Base-by-base conservation (phyloP, 805 yeast genomes). In the Barnettozyma botsteinii region DNA sequence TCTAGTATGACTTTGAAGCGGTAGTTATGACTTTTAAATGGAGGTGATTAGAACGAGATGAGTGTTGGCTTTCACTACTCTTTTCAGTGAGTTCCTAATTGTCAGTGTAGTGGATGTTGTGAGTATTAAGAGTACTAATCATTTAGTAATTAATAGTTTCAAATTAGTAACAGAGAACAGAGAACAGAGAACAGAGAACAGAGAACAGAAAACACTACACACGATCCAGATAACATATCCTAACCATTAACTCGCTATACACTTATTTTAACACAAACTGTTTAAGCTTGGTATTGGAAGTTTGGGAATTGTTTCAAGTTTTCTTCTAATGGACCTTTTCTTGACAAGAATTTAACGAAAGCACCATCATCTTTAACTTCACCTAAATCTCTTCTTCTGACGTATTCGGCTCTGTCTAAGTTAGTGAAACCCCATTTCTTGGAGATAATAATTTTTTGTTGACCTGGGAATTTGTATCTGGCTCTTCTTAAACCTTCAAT, bases 341-440 rank as follows among this genome's bases (percentile, higher is more conserved):
- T 85, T 70, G 93, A 75, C 75, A 93, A 80, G 87, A 93, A 93
- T 83, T 93, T 93, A 66, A 93, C 98, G 77, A 82, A 93, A 70
- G 98, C 95, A 85, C 99, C 99, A 65, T 93, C 99, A 64, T 91
- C 97, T 78, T 86, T 86, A 68, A 93, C 95, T 79, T 91, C 96
- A 77, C 96, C 96, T 67, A 54, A 45, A 33, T 87, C 85, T 72
- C 85, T 84, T 79, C 93, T 88, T 77, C 82, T 86, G 65, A 76
- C 79, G 84, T 91, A 93, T 66, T 93, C 97, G 47, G 77, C 95
- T 78, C 98, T 86, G 94, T 91, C 79, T 68, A 93, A 84, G 73
- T 85, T 85, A 73, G 99, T 93, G 97, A 93, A 93, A 77, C 99
- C 99, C 99, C 99, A 93, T 78, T 93, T 93, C 94, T 93, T 93